A percentile compares a stretch with the other conserved stretches of the same genome.
Evolutionary conservation across 2,329 filamentous ascomycete genomes (phyloP).

Genomic region (Geosmithia putterillii): DNA sequence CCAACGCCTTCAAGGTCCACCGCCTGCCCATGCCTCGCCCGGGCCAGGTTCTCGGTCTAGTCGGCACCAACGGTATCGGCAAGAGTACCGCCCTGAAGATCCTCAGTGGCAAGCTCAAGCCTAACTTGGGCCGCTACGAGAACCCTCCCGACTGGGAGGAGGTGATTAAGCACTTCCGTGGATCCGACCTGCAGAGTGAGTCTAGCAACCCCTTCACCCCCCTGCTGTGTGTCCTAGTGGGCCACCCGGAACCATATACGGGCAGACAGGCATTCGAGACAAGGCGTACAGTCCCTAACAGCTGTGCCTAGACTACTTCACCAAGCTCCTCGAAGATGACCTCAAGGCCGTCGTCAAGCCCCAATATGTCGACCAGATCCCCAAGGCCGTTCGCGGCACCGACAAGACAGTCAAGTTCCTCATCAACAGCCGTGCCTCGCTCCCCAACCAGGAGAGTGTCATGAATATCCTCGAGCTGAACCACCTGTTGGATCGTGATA

Average conservation of each 20-base stretch:
- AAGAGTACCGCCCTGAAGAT: slow-evolving; percentile 99
- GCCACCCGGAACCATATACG: neutral
- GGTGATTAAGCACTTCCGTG: slow-evolving; percentile 95
- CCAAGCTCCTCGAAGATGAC: slow-evolving; percentile 92
- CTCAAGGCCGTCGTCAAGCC: slow-evolving; percentile 98
- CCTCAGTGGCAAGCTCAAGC: slow-evolving; percentile 95
- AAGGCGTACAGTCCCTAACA: neutral
- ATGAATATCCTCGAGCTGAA: slow-evolving; percentile 74
- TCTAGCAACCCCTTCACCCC: slow-evolving; percentile 2
- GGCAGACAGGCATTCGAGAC: neutral
- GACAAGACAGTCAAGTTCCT: slow-evolving; percentile 70
- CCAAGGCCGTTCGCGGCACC: slow-evolving; percentile 73
- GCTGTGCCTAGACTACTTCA: slow-evolving; percentile 70
- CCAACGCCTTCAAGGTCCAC: slow-evolving; percentile 99
- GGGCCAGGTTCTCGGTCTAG: slow-evolving; percentile 88
- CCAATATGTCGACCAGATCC: slow-evolving; percentile 98
- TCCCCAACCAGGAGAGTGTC: slow-evolving; percentile 73
- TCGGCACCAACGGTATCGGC: slow-evolving; percentile 99
- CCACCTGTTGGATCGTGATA: slow-evolving; percentile 85
- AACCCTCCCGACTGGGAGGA: slow-evolving; percentile 99
- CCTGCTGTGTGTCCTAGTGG: neutral
- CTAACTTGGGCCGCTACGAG: slow-evolving; percentile 87
- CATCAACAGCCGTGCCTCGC: slow-evolving; percentile 62
- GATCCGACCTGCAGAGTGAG: slow-evolving; percentile 91
- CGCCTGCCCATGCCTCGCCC: slow-evolving; percentile 90